Base-by-base conservation (phyloP, 2,329 filamentous ascomycete genomes). In the Lachnum nothofagi region DNA sequence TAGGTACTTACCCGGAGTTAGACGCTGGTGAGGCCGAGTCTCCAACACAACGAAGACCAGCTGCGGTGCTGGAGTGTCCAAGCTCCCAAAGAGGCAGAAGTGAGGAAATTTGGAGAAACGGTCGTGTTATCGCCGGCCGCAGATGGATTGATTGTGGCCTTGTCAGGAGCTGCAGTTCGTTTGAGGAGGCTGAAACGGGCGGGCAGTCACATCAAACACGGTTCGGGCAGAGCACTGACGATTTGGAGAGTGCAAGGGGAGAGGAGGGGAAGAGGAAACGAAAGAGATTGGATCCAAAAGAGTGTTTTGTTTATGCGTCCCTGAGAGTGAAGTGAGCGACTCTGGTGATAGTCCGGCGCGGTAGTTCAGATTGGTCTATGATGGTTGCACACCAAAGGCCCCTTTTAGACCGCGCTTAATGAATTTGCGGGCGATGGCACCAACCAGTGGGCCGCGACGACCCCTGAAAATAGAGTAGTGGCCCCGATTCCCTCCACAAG, bases 61-160 rank as follows among this genome's bases (percentile, higher is more conserved):
- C 34, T 17, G n/a, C 19, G 17, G 34, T 17, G 34, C 19, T 4
- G 34, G 34, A 37, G 17, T 17, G 19, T 10, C 17, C n/a, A 17
- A 20, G 5, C 19, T 4, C 31, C 42, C 39, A 46, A 34, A 25
- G 17, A 41, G 37, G 39, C 44, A 37, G 12, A 43, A 31, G 19
- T 33, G 43, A 40, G 46, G 41, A 44, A n/a, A 52, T 37, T 38
- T 54, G 42, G 42, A 49, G 51, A 53, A 46, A 53, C 29, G 53
- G 42, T 43, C 34, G 51, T 53, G 49, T 47, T 58, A 52, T 65
- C 61, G 46, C 48, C 44, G 46, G 51, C 64, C 61, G 46, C 48
- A 42, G 46, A 17, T 22, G 34, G n/a, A 37, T 34, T 34, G 31
- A 34, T 10, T 37, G 17, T n/a, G 34, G 17, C 34, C 22, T 20